A percentile compares a stretch with the other conserved stretches of the same genome.
Conservation (phyloP, 441 rosid genomes). For the Gossypium trilobum region DNA sequence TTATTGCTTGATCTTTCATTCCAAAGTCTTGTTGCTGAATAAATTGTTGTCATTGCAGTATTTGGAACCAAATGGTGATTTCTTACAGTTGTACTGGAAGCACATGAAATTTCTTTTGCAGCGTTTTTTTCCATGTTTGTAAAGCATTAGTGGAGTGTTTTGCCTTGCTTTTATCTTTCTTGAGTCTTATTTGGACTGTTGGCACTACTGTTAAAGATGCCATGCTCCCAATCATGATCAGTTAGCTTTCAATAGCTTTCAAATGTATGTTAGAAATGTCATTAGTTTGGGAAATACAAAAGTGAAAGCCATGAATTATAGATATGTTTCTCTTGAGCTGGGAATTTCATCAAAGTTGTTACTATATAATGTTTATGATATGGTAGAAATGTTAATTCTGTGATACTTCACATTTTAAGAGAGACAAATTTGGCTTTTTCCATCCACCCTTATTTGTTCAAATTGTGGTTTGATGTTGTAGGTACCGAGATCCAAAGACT, state of each 20-base stretch:
- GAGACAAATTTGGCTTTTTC: not conserved
- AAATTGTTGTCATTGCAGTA: not conserved
- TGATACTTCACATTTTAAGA: not conserved
- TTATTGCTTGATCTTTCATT: slow-evolving; percentile 10
- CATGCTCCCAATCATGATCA: not conserved
- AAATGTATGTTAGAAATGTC: not conserved
- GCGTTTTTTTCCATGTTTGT: not conserved
- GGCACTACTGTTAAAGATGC: not conserved
- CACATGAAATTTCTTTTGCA: not conserved
- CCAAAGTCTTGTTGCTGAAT: slow-evolving; percentile 1
- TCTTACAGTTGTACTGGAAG: not conserved
- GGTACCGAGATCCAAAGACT: slow-evolving; percentile 91
- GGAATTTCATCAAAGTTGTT: not conserved
- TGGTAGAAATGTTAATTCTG: not conserved
- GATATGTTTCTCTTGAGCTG: not conserved
- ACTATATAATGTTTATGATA: not conserved
- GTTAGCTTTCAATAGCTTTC: not conserved
- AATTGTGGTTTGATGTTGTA: slow-evolving; percentile 23
- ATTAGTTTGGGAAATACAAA: not conserved
- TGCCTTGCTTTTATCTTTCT: not conserved
- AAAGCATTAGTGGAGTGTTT: not conserved
- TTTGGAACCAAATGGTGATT: not conserved
- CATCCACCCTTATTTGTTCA: slow-evolving; percentile 1
- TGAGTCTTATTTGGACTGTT: not conserved
- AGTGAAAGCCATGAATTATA: not conserved